These are phyloP conservation scores for Lasiosphaeris hirsuta DNA, from an alignment of 495 filamentous ascomycete genomes.

Conservation along the genomic window DNA sequence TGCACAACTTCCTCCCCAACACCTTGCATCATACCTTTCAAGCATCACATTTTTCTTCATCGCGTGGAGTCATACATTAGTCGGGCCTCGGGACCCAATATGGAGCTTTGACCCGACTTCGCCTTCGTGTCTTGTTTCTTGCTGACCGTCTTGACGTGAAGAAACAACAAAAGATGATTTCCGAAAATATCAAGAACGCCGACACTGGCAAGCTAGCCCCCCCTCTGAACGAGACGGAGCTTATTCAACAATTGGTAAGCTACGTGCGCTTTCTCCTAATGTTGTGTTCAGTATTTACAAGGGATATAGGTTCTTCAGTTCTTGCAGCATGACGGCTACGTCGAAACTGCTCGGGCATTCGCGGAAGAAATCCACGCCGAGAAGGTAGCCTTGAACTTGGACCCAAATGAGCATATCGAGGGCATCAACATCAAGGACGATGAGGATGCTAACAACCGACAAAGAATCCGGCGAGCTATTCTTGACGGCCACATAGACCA, in stretches of 20 bases:
- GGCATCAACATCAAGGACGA: conserved; percentile 79
- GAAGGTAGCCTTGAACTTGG: conserved; percentile 58
- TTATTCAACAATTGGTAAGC: conserved; percentile 70
- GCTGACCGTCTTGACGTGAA: conserved; percentile 26
- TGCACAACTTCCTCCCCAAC: no score
- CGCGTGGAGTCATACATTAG: no score
- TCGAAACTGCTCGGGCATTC: conserved; percentile 91
- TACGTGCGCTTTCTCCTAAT: not conserved
- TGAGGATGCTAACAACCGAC: conserved; percentile 68
- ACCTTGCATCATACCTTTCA: no score
- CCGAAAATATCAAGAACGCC: conserved; percentile 32
- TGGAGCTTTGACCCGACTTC: no score
- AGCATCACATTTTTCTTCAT: no score
- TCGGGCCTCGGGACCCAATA: no score
- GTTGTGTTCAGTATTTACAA: conserved; percentile 12
- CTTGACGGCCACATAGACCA: conserved; percentile 91
- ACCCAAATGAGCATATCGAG: conserved; percentile 49
- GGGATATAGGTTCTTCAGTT: conserved; percentile 70
- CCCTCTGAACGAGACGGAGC: conserved; percentile 64
- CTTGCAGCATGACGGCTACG: conserved; percentile 90
- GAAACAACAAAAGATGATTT: conserved; percentile 57
- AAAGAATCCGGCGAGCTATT: conserved; percentile 86
- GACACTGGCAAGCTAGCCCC: conserved; percentile 58
- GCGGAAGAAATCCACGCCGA: conserved; percentile 76
- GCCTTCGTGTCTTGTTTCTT: not conserved